Base-by-base conservation (phyloP, 345 rosid genomes). In the Melastoma malabathricum region DNA sequence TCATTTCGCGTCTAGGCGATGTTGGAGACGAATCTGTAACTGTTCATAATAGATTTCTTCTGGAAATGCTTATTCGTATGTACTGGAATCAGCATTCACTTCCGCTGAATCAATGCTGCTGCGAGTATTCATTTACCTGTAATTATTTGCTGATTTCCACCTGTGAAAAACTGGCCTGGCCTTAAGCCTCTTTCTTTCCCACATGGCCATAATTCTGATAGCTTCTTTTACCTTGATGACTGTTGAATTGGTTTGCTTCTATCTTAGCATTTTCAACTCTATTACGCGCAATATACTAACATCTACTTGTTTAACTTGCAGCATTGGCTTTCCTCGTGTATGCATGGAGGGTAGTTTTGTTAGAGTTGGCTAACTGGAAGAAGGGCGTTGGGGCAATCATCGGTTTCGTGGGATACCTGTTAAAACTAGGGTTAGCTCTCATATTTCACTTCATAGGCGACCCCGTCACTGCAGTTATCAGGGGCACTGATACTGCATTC, bases 331-430 rank as follows among this genome's bases (percentile, higher is more conserved):
- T 90, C 72, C 82, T 90, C 12, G 44, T 75, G 23, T 84, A 82
- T 65, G 74, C 89, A 18, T 86, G 98, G 96, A 80, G 96, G 57
- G 84, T 83, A 0, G 92, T 90, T 53, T 67, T 90, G 65, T 81
- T 79, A 2, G 95, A 89, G 57, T 72, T 83, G 46, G 68, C 83
- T 39, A 86, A 81, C 63, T 86, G 94, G 95, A 74, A 59, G 54
- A 85, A 68, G 15, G 68, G 72, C 3, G 69, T 60, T 46, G 43
- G 73, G 17, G 67, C 62, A 23, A 55, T 83, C 38, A 4, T 75
- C 50, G 15, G 67, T 47, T 79, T 83, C 64, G 56, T 72, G 20
- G 76, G 78, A 43, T 76, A 89, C 75, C 75, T 86, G 60, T 39
- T 75, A 10, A 83, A 81, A 74, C 59, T 86, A 16, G 59, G 62